Percentiles rank a stretch among this genome's conserved stretches.
Conservation (phyloP, 176 grass and related monocot species). For the Juncus inflexus region DNA sequence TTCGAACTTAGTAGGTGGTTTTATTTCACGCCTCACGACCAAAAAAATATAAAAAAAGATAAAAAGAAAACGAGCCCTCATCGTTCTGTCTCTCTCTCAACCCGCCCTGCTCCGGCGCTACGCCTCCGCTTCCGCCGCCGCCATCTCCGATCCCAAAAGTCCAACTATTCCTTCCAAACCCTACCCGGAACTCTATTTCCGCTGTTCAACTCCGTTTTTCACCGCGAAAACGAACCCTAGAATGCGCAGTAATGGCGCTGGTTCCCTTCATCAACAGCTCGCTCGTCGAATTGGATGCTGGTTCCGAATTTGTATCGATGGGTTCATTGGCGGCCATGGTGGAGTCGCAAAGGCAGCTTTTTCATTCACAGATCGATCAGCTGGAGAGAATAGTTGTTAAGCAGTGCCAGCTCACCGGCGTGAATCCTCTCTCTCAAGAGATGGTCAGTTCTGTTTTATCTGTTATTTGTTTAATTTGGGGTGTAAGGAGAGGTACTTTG, state of each 20-base stretch:
- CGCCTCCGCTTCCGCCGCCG: constrained; percentile 5
- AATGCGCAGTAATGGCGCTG: constrained; percentile 45
- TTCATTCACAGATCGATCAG: constrained; percentile 71
- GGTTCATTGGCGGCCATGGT: constrained; percentile 24
- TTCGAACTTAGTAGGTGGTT: too few relatives aligned
- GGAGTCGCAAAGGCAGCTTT: constrained; percentile 37
- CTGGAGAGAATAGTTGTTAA: constrained; percentile 61
- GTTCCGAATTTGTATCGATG: neutral
- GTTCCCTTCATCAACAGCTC: constrained; percentile 37
- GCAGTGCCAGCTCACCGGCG: constrained; percentile 84
- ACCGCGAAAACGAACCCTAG: constrained; percentile 5
- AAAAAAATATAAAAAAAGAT: too few relatives aligned
- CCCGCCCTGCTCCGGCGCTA: constrained; percentile 16
- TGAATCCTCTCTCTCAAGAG: constrained; percentile 91
- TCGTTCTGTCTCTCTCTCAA: neutral
- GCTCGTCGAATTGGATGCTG: constrained; percentile 6
- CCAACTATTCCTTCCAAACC: neutral
- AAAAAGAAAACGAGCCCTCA: too few relatives aligned
- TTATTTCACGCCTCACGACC: too few relatives aligned
- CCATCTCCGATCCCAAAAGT: neutral
- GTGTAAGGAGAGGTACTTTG: too few relatives aligned
- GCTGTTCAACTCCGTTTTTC: neutral
- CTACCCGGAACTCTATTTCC: constrained; percentile 5
- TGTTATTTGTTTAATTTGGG: neutral
- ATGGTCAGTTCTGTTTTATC: constrained; percentile 49